A percentile compares a stretch with the other conserved stretches of the same genome.
These are phyloP conservation scores for Lolium multiflorum DNA, from an alignment of 176 grass and related monocot species.

Conservation along the genomic window DNA sequence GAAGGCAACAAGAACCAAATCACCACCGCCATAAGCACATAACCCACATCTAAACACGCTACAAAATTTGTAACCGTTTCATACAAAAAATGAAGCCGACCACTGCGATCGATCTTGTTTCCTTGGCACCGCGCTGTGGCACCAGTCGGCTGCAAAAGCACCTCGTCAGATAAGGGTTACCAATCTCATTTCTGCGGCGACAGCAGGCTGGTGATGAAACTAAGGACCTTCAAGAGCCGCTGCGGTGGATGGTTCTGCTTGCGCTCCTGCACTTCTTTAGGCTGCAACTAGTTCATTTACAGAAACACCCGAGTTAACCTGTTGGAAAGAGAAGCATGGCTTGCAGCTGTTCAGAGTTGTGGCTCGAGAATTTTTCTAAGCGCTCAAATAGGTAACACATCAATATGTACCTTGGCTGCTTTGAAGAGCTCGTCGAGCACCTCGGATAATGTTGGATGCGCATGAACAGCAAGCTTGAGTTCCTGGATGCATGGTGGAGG, in stretches of 20 bases:
- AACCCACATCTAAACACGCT: not conserved
- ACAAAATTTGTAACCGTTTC: constrained; percentile 32
- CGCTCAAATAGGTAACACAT: not conserved
- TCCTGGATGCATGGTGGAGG: constrained; percentile 49
- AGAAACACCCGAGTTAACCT: constrained; percentile 79
- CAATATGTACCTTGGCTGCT: constrained; percentile 71
- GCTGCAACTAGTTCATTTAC: constrained; percentile 92
- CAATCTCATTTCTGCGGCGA: constrained; percentile 18
- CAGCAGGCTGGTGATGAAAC: constrained; percentile 48
- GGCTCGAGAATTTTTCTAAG: not conserved
- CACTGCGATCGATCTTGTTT: not conserved
- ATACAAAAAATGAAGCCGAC: not conserved
- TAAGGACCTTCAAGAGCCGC: constrained; percentile 60
- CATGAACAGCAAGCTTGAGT: constrained; percentile 81
- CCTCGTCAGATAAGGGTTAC: constrained; percentile 2
- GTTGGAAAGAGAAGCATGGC: constrained; percentile 51
- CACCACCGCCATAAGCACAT: constrained; percentile 8
- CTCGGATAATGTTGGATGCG: constrained; percentile 90
- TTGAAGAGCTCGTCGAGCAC: constrained; percentile 95
- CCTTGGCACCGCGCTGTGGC: not conserved
- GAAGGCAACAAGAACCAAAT: constrained; percentile 28
- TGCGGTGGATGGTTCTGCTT: constrained; percentile 43
- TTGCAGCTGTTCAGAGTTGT: constrained; percentile 45
- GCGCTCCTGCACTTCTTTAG: constrained; percentile 35
- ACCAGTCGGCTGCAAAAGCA: not conserved